A percentile compares a stretch with the other conserved stretches of the same genome.
phyloP scores from a whole-genome alignment of 2,329 filamentous ascomycete genomes.

The Rutstroemia sp. region DNA sequence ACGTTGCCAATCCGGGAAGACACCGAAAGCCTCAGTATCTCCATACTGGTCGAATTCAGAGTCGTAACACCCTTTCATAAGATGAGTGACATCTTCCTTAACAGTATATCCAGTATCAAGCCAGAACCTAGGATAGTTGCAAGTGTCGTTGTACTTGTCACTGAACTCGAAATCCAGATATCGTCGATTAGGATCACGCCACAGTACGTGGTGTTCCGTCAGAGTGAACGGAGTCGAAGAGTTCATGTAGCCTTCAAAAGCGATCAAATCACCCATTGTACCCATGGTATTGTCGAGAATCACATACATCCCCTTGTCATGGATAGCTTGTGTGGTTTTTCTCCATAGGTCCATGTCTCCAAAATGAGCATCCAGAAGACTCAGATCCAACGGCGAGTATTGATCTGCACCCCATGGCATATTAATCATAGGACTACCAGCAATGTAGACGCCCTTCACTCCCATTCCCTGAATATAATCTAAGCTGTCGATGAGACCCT shows the following conservation, averaged over 20 bases:
- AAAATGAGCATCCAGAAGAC: slow-evolving; percentile 55
- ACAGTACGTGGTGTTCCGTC: slow-evolving; percentile 48
- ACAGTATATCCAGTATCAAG: slow-evolving; percentile 40
- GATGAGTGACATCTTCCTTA: slow-evolving; percentile 37
- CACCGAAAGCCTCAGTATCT: slow-evolving; percentile 55
- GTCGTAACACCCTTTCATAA: slow-evolving; percentile 49
- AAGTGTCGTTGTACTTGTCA: slow-evolving; percentile 44
- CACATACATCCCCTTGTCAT: slow-evolving; percentile 56
- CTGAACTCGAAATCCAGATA: slow-evolving; percentile 55
- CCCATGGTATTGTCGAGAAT: slow-evolving; percentile 54
- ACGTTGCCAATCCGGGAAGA: slow-evolving; percentile 55
- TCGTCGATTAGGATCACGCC: slow-evolving; percentile 42
- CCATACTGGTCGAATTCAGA: slow-evolving; percentile 50
- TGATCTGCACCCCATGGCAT: slow-evolving; percentile 55
- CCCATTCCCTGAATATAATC: slow-evolving; percentile 60
- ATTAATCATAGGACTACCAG: slow-evolving; percentile 58
- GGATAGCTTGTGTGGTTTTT: slow-evolving; percentile 50
- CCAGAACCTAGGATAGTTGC: slow-evolving; percentile 55
- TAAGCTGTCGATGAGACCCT: slow-evolving; percentile 49
- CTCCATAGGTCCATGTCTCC: slow-evolving; percentile 53
- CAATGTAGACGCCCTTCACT: slow-evolving; percentile 47
- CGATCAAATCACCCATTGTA: slow-evolving; percentile 57
- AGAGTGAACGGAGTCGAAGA: slow-evolving; percentile 45
- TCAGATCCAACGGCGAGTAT: slow-evolving; percentile 54
- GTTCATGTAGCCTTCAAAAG: slow-evolving; percentile 54